These are phyloP conservation scores for Cercospora sp. DNA, from an alignment of 2,329 filamentous ascomycete species.

Conservation along the genomic window DNA sequence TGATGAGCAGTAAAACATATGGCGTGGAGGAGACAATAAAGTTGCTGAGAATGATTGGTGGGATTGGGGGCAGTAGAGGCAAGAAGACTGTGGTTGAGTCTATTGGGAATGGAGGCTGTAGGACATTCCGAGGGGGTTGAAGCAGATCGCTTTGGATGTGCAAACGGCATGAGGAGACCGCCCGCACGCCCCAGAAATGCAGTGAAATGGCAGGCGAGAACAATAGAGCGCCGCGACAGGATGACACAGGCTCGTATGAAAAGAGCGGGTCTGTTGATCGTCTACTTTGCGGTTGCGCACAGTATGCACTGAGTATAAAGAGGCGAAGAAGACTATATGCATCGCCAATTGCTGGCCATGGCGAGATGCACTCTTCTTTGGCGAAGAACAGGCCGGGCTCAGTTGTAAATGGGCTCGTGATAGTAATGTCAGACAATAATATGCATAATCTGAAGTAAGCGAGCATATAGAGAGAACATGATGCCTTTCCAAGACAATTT, in stretches of 20 bases:
- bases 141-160: not conserved
- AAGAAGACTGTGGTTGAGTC: constrained; percentile 20
- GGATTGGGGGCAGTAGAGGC: constrained; percentile 11
- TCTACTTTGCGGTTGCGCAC: not conserved
- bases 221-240: not conserved
- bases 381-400: not conserved
- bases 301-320: not conserved
- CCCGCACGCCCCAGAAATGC: not conserved
- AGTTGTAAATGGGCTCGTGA: not conserved
- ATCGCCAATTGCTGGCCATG: not conserved
- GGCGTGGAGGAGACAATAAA: constrained; percentile 49
- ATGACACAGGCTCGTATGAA: not conserved
- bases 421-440: not conserved
- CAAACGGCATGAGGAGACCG: not conserved
- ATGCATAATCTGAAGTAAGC: not conserved
- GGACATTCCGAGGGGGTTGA: constrained; percentile 8
- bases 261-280: not conserved
- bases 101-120: constrained; percentile 17
- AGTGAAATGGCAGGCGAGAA: not conserved
- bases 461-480: not conserved
- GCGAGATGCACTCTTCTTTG: not conserved
- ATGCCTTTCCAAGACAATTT: not conserved
- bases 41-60: constrained; percentile 35
- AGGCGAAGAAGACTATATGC: not conserved
- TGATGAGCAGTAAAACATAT: constrained; percentile 53